Evolutionary conservation across 2,329 filamentous ascomycete species (phyloP).

Genomic region (Lachnum nothofagi): DNA sequence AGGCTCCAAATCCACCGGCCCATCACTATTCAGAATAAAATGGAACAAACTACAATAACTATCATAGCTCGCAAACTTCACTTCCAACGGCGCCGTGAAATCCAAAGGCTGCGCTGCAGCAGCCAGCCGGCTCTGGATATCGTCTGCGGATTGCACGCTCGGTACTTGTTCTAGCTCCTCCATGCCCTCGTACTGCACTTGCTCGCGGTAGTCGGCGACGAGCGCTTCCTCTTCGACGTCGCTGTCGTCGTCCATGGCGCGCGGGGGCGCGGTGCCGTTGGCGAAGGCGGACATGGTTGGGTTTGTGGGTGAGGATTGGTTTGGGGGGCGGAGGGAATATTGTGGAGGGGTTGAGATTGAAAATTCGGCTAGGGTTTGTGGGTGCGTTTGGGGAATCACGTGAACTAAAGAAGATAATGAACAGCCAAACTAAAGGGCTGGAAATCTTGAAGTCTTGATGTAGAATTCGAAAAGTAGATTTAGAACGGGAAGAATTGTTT

Average conservation of each 20-base stretch:
- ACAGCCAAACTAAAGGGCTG: no score
- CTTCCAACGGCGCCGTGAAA: constrained; percentile 90
- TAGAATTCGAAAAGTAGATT: no score
- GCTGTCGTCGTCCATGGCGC: constrained; percentile 71
- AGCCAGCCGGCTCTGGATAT: constrained; percentile 86
- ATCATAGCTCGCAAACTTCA: constrained; percentile 98
- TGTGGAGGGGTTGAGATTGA: constrained; percentile 21
- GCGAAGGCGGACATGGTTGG: constrained; percentile 54
- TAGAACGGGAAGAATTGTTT: no score
- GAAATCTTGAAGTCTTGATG: no score
- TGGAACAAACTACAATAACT: constrained; percentile 99
- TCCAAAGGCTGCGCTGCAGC: constrained; percentile 92
- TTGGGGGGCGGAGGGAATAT: constrained; percentile 3
- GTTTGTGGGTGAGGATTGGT: constrained; percentile 7
- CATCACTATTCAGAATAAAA: constrained; percentile 97
- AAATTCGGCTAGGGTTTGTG: constrained; percentile 12
- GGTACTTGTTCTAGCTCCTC: constrained; percentile 75
- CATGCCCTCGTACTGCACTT: constrained; percentile 88
- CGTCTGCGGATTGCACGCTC: constrained; percentile 72
- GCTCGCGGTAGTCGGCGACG: constrained; percentile 92
- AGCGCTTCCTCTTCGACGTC: constrained; percentile 95
- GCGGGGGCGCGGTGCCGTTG: constrained; percentile 55
- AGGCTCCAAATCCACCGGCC: constrained; percentile 94
- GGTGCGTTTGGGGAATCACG: no score
- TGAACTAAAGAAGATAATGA: not conserved